Conservation (phyloP, 345 rosid genomes). For the Acer yangbiense region DNA sequence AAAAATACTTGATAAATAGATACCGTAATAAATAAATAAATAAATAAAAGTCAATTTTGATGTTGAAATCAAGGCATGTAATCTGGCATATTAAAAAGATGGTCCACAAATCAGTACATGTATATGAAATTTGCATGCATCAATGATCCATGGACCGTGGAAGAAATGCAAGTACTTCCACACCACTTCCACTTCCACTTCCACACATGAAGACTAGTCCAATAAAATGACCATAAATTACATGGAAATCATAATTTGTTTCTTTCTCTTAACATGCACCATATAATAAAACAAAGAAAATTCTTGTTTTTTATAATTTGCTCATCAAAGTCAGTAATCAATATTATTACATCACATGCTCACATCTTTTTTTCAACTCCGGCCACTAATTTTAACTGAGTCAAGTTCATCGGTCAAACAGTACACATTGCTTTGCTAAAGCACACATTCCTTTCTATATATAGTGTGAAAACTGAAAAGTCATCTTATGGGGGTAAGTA, state of each 20-base stretch:
- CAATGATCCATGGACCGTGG: neutral
- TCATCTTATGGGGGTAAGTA: no score
- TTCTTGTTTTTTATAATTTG: neutral
- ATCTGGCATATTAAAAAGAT: neutral
- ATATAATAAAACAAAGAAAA: no score
- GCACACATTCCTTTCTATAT: no score
- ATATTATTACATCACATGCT: neutral
- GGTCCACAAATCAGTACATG: neutral
- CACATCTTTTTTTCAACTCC: neutral
- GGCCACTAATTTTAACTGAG: no score
- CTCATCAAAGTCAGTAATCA: neutral
- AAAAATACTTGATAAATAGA: no score
- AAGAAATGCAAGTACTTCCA: neutral
- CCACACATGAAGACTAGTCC: neutral
- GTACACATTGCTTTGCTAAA: no score
- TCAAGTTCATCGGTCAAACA: no score
- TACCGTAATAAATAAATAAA: no score
- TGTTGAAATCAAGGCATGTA: neutral
- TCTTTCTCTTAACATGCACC: no score
- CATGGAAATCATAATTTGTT: neutral
- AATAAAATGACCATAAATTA: no score
- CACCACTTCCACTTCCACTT: neutral
- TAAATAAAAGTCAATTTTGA: no score
- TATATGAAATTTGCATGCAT: neutral
- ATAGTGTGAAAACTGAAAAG: no score